These are phyloP conservation scores for Arachis stenosperma DNA, from an alignment of 306 rosid species.

Conservation along the genomic window DNA sequence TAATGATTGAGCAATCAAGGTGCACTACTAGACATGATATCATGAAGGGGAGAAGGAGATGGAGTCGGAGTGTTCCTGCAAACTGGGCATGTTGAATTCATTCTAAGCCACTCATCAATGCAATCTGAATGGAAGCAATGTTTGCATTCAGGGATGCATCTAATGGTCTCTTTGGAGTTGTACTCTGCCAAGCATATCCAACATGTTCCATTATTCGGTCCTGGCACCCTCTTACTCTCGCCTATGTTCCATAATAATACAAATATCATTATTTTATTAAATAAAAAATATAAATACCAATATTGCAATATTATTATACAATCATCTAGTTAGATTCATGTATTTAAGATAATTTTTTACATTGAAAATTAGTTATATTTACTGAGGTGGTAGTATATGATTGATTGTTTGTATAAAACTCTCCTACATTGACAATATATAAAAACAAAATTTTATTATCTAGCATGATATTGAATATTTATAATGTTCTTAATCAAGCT, in stretches of 20 bases:
- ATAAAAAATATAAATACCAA: too few relatives aligned
- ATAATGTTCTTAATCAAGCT: too few relatives aligned
- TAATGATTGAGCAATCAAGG: neutral
- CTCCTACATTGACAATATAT: too few relatives aligned
- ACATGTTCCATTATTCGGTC: constrained; percentile 61
- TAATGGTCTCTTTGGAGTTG: constrained; percentile 57
- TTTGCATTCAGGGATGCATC: constrained; percentile 79
- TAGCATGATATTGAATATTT: too few relatives aligned
- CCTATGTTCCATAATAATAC: constrained; percentile 32
- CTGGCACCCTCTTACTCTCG: constrained; percentile 70
- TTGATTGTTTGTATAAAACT: too few relatives aligned
- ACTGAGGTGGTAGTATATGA: too few relatives aligned
- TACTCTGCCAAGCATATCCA: constrained; percentile 80
- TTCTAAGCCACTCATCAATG: constrained; percentile 77
- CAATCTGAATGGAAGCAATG: constrained; percentile 86
- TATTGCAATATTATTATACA: too few relatives aligned
- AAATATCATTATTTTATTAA: too few relatives aligned
- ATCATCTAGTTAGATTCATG: too few relatives aligned
- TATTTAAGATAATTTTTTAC: too few relatives aligned
- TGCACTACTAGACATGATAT: neutral
- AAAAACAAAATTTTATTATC: too few relatives aligned
- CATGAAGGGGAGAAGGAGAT: constrained; percentile 49
- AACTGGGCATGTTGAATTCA: constrained; percentile 66
- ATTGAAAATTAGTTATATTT: too few relatives aligned
- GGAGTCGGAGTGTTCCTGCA: constrained; percentile 71